These are phyloP conservation scores for Carex cristatella DNA, from an alignment of 176 grass and related monocot genomes.

Conservation along the genomic window DNA sequence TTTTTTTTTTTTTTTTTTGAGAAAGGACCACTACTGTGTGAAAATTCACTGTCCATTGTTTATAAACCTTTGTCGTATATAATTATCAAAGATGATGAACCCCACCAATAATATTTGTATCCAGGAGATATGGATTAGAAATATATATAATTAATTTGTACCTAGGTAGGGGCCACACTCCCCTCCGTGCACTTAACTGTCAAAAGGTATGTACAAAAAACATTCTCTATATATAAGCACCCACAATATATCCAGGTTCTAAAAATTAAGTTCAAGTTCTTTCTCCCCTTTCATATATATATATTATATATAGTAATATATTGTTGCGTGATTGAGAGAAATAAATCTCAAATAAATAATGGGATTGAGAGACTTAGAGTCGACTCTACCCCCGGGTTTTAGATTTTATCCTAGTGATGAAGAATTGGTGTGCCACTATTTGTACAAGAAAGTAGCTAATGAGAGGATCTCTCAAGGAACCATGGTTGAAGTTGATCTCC, in stretches of 20 bases:
- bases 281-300: not conserved
- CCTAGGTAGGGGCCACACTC: not conserved
- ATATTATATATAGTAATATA: not conserved
- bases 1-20: no score
- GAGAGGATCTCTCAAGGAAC: conserved; percentile 52
- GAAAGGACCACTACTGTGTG: not conserved
- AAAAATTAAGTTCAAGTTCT: not conserved
- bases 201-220: not conserved
- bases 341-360: conserved; percentile 17
- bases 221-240: conserved; percentile 26
- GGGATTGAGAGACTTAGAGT: conserved; percentile 83
- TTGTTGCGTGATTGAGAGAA: not conserved
- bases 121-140: not conserved
- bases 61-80: not conserved
- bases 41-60: not conserved
- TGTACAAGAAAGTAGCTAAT: conserved; percentile 84
- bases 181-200: conserved; percentile 19
- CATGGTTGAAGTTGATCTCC: conserved; percentile 88
- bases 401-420: conserved; percentile 96
- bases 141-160: not conserved
- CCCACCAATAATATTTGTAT: not conserved
- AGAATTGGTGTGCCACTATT: conserved; percentile 94
- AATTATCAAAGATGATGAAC: not conserved
- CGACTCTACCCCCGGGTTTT: conserved; percentile 88
- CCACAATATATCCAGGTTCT: not conserved